Conservation (phyloP, 192 early-diverging fungal species). For the Spizellomyces punctatus region DNA sequence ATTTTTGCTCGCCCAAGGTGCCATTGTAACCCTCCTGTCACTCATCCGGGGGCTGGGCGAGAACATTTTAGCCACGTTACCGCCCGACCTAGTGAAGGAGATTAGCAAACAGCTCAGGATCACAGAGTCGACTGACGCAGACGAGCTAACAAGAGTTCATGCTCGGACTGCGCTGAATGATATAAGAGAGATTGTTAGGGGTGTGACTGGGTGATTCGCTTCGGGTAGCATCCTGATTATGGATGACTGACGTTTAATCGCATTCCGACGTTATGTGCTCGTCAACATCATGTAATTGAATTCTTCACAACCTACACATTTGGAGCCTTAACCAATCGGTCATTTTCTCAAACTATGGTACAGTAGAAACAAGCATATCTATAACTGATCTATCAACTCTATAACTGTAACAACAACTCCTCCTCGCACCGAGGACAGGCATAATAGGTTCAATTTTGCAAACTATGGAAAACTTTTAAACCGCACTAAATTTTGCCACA, state of each 20-base stretch:
- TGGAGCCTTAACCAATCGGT: too few relatives aligned
- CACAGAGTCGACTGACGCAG: constrained; percentile 66
- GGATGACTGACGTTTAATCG: too few relatives aligned
- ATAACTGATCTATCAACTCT: too few relatives aligned
- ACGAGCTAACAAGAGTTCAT: constrained; percentile 72
- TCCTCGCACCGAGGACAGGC: too few relatives aligned
- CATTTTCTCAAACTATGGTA: too few relatives aligned
- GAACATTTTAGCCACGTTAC: constrained; percentile 55
- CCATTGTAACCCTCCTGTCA: constrained; percentile 67
- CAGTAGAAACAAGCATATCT: too few relatives aligned
- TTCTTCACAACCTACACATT: too few relatives aligned
- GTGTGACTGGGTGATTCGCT: not conserved
- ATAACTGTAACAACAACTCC: too few relatives aligned
- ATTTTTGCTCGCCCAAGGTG: constrained; percentile 47
- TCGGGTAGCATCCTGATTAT: too few relatives aligned
- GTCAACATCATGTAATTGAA: too few relatives aligned
- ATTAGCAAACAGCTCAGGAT: constrained; percentile 63
- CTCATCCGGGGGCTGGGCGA: constrained; percentile 71
- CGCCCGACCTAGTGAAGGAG: constrained; percentile 56
- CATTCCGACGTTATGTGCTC: too few relatives aligned
- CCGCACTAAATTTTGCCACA: constrained; percentile 39
- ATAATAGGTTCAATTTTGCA: too few relatives aligned
- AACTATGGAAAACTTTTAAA: not conserved
- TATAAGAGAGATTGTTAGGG: constrained; percentile 61
- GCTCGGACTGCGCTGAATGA: constrained; percentile 73